Conservation (phyloP, 164 flowering plant genomes). For the Piper longum region DNA sequence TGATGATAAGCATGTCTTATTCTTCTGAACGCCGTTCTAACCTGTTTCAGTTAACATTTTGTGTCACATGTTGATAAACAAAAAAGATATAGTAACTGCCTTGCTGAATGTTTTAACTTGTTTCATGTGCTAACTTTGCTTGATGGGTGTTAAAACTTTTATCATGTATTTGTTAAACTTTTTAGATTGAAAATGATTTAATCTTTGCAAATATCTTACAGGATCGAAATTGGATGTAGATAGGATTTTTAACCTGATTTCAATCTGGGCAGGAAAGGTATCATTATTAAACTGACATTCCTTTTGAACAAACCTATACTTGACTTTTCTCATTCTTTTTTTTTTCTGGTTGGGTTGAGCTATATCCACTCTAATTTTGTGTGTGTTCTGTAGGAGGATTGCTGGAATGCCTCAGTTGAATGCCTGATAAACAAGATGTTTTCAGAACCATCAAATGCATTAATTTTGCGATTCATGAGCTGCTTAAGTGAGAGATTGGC, state of each 20-base stretch:
- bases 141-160: too few relatives aligned
- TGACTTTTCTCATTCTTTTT: not conserved
- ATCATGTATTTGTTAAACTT: not conserved
- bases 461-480: constrained; percentile 52
- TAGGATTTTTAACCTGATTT: constrained; percentile 41
- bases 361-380: constrained; percentile 1
- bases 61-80: too few relatives aligned
- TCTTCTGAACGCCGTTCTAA: too few relatives aligned
- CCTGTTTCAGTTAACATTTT: too few relatives aligned
- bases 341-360: not conserved
- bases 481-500: constrained; percentile 52
- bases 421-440: constrained; percentile 68
- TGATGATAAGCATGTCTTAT: not conserved
- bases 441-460: constrained; percentile 72
- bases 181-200: not conserved
- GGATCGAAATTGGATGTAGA: constrained; percentile 41
- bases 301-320: not conserved
- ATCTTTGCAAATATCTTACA: constrained; percentile 7
- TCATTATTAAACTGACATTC: not conserved
- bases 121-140: too few relatives aligned
- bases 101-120: too few relatives aligned
- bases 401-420: constrained; percentile 46
- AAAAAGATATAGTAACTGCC: too few relatives aligned
- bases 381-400: constrained; percentile 38
- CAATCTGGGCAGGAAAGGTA: constrained; percentile 70